Evolutionary conservation across 1,139 yeast species (phyloP).

Genomic region (Lodderomyces theae): DNA sequence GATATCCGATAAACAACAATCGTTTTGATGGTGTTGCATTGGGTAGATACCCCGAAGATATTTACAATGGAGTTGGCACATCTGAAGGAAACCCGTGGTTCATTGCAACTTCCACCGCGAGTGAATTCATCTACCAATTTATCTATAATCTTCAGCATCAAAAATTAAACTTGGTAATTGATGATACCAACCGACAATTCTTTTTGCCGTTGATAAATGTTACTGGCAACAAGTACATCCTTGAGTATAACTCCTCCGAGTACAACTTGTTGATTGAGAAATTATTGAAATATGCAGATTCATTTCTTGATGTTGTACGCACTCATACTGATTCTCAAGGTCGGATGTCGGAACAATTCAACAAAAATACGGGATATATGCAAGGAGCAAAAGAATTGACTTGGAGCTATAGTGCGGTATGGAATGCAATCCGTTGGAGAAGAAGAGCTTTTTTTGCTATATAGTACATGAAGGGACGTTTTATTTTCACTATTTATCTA

Average conservation of each 20-base stretch:
- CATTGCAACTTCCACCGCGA: conserved; percentile 76
- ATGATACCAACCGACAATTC: conserved; percentile 27
- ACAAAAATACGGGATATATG: conserved; percentile 75
- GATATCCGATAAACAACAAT: conserved; percentile 75
- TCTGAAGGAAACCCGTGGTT: conserved; percentile 96
- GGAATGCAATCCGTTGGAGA: conserved; percentile 71
- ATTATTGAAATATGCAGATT: conserved; percentile 64
- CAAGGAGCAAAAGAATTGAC: conserved; percentile 86
- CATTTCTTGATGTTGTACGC: conserved; percentile 68
- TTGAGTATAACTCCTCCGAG: conserved; percentile 39
- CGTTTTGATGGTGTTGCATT: conserved; percentile 68
- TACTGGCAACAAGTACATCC: conserved; percentile 8
- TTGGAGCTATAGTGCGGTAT: conserved; percentile 86
- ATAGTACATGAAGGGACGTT: conserved; percentile 2
- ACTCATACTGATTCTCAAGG: conserved; percentile 75
- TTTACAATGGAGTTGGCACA: conserved; percentile 74
- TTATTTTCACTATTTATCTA: conserved; percentile 22
- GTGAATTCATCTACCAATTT: conserved; percentile 52
- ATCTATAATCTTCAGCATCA: conserved; percentile 25
- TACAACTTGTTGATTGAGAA: conserved; percentile 45
- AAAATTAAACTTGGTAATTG: conserved; percentile 19
- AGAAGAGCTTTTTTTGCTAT: conserved; percentile 12
- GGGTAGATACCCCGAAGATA: conserved; percentile 93
- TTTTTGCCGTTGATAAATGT: conserved; percentile 26
- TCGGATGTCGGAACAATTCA: conserved; percentile 85